These are phyloP conservation scores for Dichotomocladium elegans DNA, from an alignment of 371 early-diverging fungal species.

Conservation along the genomic window DNA sequence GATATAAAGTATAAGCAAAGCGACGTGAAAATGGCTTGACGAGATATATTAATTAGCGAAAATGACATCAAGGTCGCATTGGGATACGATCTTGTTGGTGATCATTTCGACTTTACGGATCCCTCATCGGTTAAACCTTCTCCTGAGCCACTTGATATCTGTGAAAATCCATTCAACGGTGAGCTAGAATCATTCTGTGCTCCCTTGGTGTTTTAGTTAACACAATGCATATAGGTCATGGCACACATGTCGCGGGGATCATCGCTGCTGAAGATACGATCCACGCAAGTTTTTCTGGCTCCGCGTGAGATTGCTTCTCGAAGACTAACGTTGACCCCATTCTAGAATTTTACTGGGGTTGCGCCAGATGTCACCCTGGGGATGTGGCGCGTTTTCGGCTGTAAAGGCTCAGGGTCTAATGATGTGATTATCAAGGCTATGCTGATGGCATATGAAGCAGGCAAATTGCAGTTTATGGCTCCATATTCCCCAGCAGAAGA, in stretches of 20 bases:
- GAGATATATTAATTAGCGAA: background rate
- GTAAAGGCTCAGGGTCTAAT: conserved; percentile 54
- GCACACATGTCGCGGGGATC: conserved; percentile 67
- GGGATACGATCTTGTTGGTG: conserved; percentile 62
- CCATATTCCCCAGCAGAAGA: background rate
- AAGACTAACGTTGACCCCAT: no score
- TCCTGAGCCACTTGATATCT: conserved; percentile 7
- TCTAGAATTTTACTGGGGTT: conserved; percentile 54
- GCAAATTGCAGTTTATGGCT: conserved; percentile 26
- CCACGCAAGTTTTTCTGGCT: conserved; percentile 13
- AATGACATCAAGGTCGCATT: conserved; percentile 7
- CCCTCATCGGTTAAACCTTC: background rate
- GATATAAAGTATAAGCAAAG: conserved; percentile 4
- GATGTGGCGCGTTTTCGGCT: conserved; percentile 68
- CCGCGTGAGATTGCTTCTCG: no score
- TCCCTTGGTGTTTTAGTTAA: background rate
- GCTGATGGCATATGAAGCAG: conserved; percentile 56
- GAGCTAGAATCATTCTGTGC: background rate
- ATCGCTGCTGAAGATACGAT: conserved; percentile 50
- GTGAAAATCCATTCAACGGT: conserved; percentile 5
- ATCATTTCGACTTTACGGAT: conserved; percentile 2
- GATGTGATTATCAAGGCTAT: conserved; percentile 70
- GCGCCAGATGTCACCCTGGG: conserved; percentile 64
- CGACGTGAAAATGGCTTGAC: background rate
- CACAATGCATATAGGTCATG: conserved; percentile 35